These are phyloP conservation scores for Crotalaria pallida DNA, from an alignment of 306 rosid genomes.

Conservation along the genomic window DNA sequence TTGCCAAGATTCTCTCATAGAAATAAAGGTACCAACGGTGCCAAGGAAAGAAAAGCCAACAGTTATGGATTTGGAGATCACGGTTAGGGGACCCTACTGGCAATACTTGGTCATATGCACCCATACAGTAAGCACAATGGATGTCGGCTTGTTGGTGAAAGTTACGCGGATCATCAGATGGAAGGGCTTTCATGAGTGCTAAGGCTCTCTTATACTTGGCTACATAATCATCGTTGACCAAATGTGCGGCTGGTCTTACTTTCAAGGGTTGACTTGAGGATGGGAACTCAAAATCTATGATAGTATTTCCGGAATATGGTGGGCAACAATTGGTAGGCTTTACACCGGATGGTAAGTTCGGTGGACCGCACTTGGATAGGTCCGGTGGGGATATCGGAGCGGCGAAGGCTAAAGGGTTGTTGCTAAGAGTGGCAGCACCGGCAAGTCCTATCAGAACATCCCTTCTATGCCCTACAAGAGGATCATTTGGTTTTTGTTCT, in stretches of 20 bases:
- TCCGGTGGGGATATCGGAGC: constrained; percentile 57
- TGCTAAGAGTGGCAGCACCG: constrained; percentile 36
- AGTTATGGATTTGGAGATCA: constrained; percentile 38
- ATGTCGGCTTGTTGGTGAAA: constrained; percentile 45
- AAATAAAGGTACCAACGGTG: constrained; percentile 54
- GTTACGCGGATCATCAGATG: constrained; percentile 41
- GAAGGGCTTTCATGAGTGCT: constrained; percentile 18
- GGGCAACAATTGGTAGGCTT: constrained; percentile 58
- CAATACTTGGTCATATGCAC: constrained; percentile 40
- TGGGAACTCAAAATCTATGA: constrained; percentile 9
- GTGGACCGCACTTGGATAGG: constrained; percentile 40
- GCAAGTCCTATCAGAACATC: constrained; percentile 54
- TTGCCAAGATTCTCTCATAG: constrained; percentile 43
- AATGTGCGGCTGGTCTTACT: not conserved
- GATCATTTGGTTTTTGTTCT: not conserved
- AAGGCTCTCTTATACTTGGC: constrained; percentile 18
- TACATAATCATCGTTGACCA: not conserved
- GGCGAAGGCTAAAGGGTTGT: constrained; percentile 44
- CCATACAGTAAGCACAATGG: constrained; percentile 57
- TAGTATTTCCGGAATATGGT: not conserved
- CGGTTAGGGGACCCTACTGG: constrained; percentile 33
- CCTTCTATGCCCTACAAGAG: constrained; percentile 41
- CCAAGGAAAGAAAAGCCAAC: constrained; percentile 55
- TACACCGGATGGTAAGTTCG: constrained; percentile 40
- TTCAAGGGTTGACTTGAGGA: not conserved